Evolutionary conservation across 495 filamentous ascomycete genomes (phyloP).

Genomic region (Aspergillus ellipticus): DNA sequence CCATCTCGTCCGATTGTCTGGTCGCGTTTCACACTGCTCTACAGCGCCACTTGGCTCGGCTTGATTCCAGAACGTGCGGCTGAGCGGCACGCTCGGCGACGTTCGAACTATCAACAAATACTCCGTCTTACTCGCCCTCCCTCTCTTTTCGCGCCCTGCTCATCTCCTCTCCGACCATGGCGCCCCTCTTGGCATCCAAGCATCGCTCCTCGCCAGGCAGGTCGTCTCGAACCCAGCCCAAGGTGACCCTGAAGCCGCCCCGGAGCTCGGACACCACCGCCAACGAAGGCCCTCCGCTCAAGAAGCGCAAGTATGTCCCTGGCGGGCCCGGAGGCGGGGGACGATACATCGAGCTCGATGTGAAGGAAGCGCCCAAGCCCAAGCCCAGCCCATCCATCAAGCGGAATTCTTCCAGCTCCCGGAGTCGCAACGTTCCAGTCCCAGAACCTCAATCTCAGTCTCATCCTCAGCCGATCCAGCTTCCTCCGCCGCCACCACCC

Average conservation of each 20-base stretch:
- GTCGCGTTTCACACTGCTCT: neutral
- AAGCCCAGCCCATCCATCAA: constrained; percentile 19
- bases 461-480: constrained; percentile 14
- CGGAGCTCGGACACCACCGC: constrained; percentile 30
- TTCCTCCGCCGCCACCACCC: constrained; percentile 36
- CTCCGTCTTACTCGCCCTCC: neutral
- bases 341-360: constrained; percentile 65
- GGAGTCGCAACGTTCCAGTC: constrained; percentile 27
- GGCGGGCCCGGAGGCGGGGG: constrained; percentile 79
- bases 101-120: neutral
- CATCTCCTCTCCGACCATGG: constrained; percentile 18
- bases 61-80: constrained; percentile 6
- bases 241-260: constrained; percentile 31
- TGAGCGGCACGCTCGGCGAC: constrained; percentile 5
- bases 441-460: constrained; percentile 4
- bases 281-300: constrained; percentile 45
- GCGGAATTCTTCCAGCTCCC: constrained; percentile 27
- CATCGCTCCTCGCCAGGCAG: constrained; percentile 27
- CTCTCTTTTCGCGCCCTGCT: neutral
- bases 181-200: constrained; percentile 27
- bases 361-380: constrained; percentile 28
- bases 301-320: constrained; percentile 65
- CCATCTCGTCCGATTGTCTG: constrained; percentile 6
- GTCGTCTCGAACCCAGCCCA: constrained; percentile 32
- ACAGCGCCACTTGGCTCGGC: constrained; percentile 5